Evolutionary conservation across 371 early-diverging fungal species (phyloP).

Genomic region (Nematocida sp.): DNA sequence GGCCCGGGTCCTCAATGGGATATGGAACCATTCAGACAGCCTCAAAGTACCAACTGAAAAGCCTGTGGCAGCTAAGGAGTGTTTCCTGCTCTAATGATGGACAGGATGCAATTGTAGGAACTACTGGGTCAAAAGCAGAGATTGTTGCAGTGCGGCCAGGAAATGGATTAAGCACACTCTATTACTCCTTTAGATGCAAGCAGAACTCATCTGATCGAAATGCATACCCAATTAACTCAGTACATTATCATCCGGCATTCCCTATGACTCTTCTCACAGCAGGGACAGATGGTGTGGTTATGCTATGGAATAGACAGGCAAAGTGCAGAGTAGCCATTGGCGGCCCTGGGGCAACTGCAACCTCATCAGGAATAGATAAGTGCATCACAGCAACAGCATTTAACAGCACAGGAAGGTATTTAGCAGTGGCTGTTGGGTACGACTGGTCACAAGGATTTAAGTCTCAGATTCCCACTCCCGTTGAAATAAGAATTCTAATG

Average conservation of each 20-base stretch:
- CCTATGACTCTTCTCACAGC: constrained; percentile 83
- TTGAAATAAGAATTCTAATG: constrained; percentile 43
- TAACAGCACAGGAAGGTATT: constrained; percentile 79
- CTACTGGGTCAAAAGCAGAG: constrained; percentile 67
- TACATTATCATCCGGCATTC: constrained; percentile 78
- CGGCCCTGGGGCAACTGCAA: constrained; percentile 37
- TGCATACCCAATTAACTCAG: constrained; percentile 74
- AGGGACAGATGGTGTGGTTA: constrained; percentile 82
- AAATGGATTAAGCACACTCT: constrained; percentile 72
- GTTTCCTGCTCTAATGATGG: constrained; percentile 48
- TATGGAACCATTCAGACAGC: constrained; percentile 7
- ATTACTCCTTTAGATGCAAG: constrained; percentile 81
- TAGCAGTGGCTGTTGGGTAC: constrained; percentile 85
- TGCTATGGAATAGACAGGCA: constrained; percentile 88
- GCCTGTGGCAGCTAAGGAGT: constrained; percentile 63
- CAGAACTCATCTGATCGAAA: constrained; percentile 72
- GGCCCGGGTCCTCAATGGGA: neutral
- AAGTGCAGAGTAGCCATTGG: constrained; percentile 74
- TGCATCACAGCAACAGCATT: constrained; percentile 79
- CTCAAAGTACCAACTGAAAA: constrained; percentile 46
- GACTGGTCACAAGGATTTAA: constrained; percentile 92
- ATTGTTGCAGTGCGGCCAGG: constrained; percentile 37
- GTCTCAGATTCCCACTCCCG: constrained; percentile 41
- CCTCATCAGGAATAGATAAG: constrained; percentile 60
- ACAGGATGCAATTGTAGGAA: constrained; percentile 61